Base-by-base conservation (phyloP, 345 rosid species). In the Microthlaspi erraticum region DNA sequence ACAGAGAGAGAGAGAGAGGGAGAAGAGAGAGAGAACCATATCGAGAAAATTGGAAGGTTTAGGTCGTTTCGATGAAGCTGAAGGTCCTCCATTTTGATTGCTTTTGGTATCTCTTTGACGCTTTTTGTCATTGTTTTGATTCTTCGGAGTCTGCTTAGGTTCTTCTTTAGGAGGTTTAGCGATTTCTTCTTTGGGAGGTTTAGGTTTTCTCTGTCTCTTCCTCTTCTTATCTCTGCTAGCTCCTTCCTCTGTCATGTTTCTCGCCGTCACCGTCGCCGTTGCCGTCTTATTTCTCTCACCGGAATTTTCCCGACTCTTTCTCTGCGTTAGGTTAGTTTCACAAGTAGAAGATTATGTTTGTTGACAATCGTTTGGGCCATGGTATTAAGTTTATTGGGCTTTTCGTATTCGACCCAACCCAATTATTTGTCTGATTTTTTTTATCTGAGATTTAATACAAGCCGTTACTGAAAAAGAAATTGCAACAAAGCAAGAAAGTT, bases 11-110 rank as follows among this genome's bases (percentile, higher is more conserved):
- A 46, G 42, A 69, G 2, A 48, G 44, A 58, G 29, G 50, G 37
- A 46, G 42, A 53, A 68, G 6, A 80, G 57, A 60, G 23, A 49
- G 23, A 34, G 46, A 16, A 88, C 93, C 86, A 72, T 70, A 51
- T 86, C 93, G 68, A 88, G 91, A 58, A 81, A 83, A 61, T 57
- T 72, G 38, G 80, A 64, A 32, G 83, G 23, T 41, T 77, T 82
- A 7, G 83, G 51, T 7, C 70, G 67, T 64, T 79, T 83, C 6
- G 80, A 51, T 18, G 79, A 29, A 59, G 77, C 58, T 31, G 80
- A 54, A 64, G 80, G 38, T 13, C 42, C 45, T 58, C 55, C 73
- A 44, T 14, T 62, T 48, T 73, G 54, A 6, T 58, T 2, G 23
- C 0, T 61, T 70, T 67, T 37, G 48, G 56, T 64, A 8, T 73